These are phyloP conservation scores for Austropuccinia psidii DNA, from an alignment of 1,284 basidiomycete species.

Conservation along the genomic window DNA sequence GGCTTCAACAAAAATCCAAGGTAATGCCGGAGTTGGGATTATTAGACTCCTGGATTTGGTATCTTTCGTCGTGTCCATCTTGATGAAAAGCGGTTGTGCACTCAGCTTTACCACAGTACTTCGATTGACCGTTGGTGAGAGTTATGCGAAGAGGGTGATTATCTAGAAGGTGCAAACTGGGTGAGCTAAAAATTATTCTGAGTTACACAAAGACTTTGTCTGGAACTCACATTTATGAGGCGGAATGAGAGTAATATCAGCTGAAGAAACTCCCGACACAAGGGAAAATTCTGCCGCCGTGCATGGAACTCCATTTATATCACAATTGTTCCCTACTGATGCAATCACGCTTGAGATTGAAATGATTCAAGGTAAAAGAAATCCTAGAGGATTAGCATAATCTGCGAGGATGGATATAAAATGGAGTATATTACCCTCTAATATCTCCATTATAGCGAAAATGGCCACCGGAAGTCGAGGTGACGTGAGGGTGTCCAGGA, in stretches of 20 bases:
- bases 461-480: background rate
- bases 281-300: slow-evolving; percentile 21
- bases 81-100: background rate
- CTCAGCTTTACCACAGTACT: background rate
- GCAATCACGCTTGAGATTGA: background rate
- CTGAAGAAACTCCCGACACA: background rate
- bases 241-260: slow-evolving; percentile 30
- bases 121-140: background rate
- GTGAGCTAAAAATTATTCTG: background rate
- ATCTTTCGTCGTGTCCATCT: slow-evolving; percentile 6
- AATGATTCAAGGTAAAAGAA: background rate
- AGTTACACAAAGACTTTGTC: background rate
- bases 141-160: background rate
- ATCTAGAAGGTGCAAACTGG: background rate
- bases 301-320: slow-evolving; percentile 18
- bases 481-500: background rate
- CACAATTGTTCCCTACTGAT: slow-evolving; percentile 15
- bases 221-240: slow-evolving; percentile 13
- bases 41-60: slow-evolving; percentile 15
- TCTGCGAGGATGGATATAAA: background rate
- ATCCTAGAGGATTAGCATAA: background rate
- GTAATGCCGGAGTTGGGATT: slow-evolving; percentile 15
- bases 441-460: slow-evolving; percentile 16
- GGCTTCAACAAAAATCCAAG: slow-evolving; percentile 2
- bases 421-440: background rate